Evolutionary conservation across 75 land plant species (phyloP).

Genomic region (Selaginella moellendorffii): DNA sequence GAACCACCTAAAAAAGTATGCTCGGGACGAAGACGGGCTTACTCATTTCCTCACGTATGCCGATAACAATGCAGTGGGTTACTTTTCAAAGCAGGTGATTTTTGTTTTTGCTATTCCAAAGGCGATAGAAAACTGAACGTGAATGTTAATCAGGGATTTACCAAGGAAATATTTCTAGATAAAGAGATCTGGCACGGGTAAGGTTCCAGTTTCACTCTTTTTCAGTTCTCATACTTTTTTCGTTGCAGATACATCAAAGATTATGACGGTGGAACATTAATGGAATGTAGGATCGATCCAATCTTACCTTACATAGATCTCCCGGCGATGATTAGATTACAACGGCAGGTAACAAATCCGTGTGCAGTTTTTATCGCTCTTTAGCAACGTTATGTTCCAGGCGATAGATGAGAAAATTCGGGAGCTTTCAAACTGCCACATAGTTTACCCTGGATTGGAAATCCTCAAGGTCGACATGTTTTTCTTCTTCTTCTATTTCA

Average conservation of each 20-base stretch:
- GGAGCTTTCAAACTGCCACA: slow-evolving; percentile 82
- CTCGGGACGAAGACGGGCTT: slow-evolving; percentile 89
- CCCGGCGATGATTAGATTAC: slow-evolving; percentile 82
- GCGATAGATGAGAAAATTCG: slow-evolving; percentile 93
- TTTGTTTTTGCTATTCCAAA: too few relatives aligned
- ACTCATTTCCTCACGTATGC: slow-evolving; percentile 98
- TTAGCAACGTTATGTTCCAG: slow-evolving; percentile 23
- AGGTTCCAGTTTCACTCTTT: background rate
- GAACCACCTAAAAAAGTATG: slow-evolving; percentile 97
- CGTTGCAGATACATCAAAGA: slow-evolving; percentile 82
- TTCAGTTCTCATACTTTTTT: slow-evolving; percentile 1
- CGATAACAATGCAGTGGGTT: slow-evolving; percentile 98
- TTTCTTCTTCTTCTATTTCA: background rate
- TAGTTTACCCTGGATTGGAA: slow-evolving; percentile 71
- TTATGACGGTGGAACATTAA: slow-evolving; percentile 95
- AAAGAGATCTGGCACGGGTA: slow-evolving; percentile 99
- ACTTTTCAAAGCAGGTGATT: slow-evolving; percentile 95
- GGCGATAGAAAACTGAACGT: too few relatives aligned
- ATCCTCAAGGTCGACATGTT: slow-evolving; percentile 88
- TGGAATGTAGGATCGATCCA: slow-evolving; percentile 93
- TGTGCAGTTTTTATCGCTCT: too few relatives aligned
- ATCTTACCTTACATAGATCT: slow-evolving; percentile 91
- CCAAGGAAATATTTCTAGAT: slow-evolving; percentile 85
- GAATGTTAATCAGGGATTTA: slow-evolving; percentile 66
- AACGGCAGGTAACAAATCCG: slow-evolving; percentile 70